These are phyloP conservation scores for Bolboschoenus planiculmis DNA, from an alignment of 176 grass and related monocot genomes.

Conservation along the genomic window DNA sequence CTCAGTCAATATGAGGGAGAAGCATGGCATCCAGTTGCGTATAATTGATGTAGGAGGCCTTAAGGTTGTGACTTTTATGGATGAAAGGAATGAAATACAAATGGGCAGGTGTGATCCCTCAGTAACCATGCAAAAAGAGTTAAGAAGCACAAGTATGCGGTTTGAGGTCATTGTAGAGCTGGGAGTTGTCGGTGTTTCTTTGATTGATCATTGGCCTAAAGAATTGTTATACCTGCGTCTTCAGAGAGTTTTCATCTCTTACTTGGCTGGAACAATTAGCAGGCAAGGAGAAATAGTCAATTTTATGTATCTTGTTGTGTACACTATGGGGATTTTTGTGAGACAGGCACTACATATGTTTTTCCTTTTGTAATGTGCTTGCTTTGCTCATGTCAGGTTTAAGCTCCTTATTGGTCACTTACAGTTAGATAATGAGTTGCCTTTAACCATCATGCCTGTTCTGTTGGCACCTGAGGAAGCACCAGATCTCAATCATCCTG, in stretches of 20 bases:
- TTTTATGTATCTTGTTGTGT: not conserved
- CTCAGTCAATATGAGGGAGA: conserved; percentile 41
- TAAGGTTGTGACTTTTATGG: conserved; percentile 58
- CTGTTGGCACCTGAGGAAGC: conserved; percentile 65
- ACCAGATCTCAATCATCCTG: conserved; percentile 66
- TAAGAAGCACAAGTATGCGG: conserved; percentile 20
- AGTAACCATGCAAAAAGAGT: conserved; percentile 32
- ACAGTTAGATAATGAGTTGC: conserved; percentile 97
- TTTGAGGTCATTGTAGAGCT: conserved; percentile 94
- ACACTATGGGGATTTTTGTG: not conserved
- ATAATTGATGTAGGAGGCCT: conserved; percentile 49
- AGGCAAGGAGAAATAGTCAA: conserved; percentile 45
- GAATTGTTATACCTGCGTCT: conserved; percentile 85
- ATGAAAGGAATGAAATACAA: conserved; percentile 36
- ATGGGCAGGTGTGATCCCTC: conserved; percentile 12
- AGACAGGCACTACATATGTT: not conserved
- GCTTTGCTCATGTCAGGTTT: conserved; percentile 56
- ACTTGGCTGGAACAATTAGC: conserved; percentile 78
- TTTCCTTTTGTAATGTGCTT: conserved; percentile 8
- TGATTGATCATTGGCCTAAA: conserved; percentile 88
- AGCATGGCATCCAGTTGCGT: conserved; percentile 46
- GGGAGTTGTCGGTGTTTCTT: conserved; percentile 82
- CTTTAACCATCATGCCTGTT: conserved; percentile 92
- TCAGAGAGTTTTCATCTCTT: conserved; percentile 83
- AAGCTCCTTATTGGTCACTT: conserved; percentile 80